Evolutionary conservation across 2,329 filamentous ascomycete genomes (phyloP).

Genomic region (Botrytis sinoallii): DNA sequence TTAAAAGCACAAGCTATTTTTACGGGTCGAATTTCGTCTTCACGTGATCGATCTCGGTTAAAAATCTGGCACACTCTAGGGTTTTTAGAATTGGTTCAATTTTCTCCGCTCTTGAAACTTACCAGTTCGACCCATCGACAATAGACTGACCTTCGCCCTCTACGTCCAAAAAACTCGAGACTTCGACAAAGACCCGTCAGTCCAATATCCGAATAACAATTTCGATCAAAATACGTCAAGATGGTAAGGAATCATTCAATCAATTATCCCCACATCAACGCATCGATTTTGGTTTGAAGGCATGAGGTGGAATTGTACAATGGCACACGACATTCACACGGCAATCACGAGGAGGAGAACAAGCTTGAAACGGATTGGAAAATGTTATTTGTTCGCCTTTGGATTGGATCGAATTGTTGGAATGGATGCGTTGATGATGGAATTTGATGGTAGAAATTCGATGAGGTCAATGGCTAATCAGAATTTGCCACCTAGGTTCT

Average conservation of each 20-base stretch:
- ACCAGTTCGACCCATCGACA: constrained; percentile 32
- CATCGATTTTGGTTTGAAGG: constrained; percentile 22
- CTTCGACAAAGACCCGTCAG: constrained; percentile 39
- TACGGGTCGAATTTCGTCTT: background rate
- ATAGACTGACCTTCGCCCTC: constrained; percentile 39
- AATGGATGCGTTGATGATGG: constrained; percentile 31
- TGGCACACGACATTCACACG: constrained; percentile 34
- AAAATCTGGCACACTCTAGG: constrained; percentile 22
- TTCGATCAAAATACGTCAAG: constrained; percentile 55
- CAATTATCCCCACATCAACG: constrained; percentile 18
- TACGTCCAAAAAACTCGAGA: constrained; percentile 36
- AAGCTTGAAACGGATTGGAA: constrained; percentile 13
- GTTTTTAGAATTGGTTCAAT: constrained; percentile 15
- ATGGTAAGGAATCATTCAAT: constrained; percentile 56
- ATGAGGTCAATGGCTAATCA: constrained; percentile 46
- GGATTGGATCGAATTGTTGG: background rate
- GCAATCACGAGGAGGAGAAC: constrained; percentile 19
- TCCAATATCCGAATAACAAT: constrained; percentile 37
- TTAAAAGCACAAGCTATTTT: constrained; percentile 2
- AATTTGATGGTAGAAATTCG: constrained; percentile 18
- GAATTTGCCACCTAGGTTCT: constrained; percentile 71
- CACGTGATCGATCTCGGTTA: constrained; percentile 21
- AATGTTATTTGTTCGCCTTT: constrained; percentile 20
- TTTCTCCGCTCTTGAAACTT: constrained; percentile 22
- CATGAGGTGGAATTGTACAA: constrained; percentile 26